Conservation (phyloP, 2,329 filamentous ascomycete species). For the Beauveria varroae region DNA sequence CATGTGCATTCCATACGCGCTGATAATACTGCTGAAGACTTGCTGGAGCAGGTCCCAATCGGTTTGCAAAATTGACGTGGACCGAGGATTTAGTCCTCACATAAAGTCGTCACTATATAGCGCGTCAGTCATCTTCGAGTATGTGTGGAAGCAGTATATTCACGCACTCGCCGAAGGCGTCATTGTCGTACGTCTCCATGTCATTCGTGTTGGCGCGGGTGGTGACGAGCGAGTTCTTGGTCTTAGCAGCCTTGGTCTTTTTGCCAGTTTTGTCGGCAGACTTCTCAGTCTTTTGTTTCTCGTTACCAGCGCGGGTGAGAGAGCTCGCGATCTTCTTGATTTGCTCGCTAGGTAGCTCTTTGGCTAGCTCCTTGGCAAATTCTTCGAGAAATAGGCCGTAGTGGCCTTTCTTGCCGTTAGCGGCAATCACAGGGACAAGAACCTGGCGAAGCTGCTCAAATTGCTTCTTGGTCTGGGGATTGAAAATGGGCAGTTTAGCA, state of each 20-base stretch:
- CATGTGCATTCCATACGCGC: background rate
- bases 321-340: slow-evolving; percentile 92
- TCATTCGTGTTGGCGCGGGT: slow-evolving; percentile 57
- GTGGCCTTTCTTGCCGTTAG: slow-evolving; percentile 78
- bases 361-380: slow-evolving; percentile 77
- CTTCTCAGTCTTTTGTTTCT: slow-evolving; percentile 99
- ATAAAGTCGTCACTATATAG: slow-evolving; percentile 11
- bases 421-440: slow-evolving; percentile 68
- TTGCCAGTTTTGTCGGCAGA: slow-evolving; percentile 86
- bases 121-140: background rate
- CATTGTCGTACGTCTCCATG: slow-evolving; percentile 71
- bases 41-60: slow-evolving; percentile 1
- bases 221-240: slow-evolving; percentile 75
- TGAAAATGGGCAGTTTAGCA: slow-evolving; percentile 73
- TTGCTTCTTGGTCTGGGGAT: slow-evolving; percentile 77
- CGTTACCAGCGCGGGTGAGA: slow-evolving; percentile 85
- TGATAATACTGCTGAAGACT: slow-evolving; percentile 1
- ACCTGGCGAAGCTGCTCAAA: slow-evolving; percentile 74
- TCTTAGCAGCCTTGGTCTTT: slow-evolving; percentile 96
- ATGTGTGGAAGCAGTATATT: background rate
- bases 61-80: background rate
- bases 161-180: slow-evolving; percentile 74
- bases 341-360: slow-evolving; percentile 83
- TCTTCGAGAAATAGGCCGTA: slow-evolving; percentile 88
- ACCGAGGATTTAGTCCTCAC: background rate